Evolutionary conservation across 202 grass and related monocot species (phyloP), one percentile per base, ranked within the genome.

Genomic region (Carex arenaria): DNA sequence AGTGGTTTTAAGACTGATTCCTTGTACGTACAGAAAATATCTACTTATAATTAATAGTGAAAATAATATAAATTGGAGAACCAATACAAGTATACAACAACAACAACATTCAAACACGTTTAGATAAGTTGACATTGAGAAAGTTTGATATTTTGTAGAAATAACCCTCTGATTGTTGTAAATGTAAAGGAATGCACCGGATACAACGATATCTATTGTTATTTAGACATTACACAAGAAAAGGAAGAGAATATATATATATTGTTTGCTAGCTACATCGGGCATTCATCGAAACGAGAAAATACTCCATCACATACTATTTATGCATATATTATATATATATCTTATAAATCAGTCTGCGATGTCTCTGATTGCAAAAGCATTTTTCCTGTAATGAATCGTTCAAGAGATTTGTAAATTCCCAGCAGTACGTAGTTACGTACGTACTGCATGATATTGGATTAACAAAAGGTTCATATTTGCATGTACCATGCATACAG

Each of bases 91-190:
- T 26, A 36, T 34, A 36, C 34, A 47, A 20, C 18, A 19, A 45
- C 18, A 20, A 42, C 5, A 42, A 42, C 40, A 42, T 74, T 32
- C 49, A 74, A 74, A 74, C 71, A 54, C 11, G 6, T 6, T 56
- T 42, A 75, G 51, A 55, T 75, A 28, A 75, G 23, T 75, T 75
- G 51, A 75, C 68, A 51, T 72, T 51, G 42, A 67, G 42, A 47
- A 28, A 54, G 45, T 54, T 30, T 54, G 10, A 9, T 74, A 74
- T 57, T 30, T 77, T 78, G 53, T 53, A 78, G 53, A 78, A 78
- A 34, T 57, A 36, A 34, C 51, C 73, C 30, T 78, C 9, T 5
- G 59, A 78, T 9, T 19, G 2, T 11, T 38, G 30, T 59, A 78
- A 59, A 78, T 78, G 28, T 38, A 34, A 57, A 18, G 14, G 34